A percentile compares a stretch with the other conserved stretches of the same genome.
phyloP scores from a whole-genome alignment of 1,139 yeast species.

The Hansenula anomala region DNA sequence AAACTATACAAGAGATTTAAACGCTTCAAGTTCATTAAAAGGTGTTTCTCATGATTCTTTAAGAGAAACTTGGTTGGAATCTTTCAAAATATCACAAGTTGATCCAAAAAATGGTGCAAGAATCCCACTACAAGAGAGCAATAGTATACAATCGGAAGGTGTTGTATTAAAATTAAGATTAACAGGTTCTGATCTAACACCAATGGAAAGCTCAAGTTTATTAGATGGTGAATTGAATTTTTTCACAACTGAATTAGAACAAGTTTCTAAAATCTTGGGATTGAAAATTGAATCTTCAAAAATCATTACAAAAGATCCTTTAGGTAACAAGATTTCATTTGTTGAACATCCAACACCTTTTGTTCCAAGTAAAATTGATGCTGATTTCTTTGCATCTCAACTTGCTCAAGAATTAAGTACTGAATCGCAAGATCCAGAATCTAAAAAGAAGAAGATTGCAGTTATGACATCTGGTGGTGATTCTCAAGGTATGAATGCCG shows the following conservation, averaged over 20 bases:
- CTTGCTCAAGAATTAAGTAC: slow-evolving; percentile 4
- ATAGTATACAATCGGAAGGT: slow-evolving; percentile 40
- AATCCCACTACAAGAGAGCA: slow-evolving; percentile 55
- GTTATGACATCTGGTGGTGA: slow-evolving; percentile 90
- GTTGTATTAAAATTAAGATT: slow-evolving; percentile 62
- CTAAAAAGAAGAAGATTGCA: slow-evolving; percentile 52
- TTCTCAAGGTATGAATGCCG: slow-evolving; percentile 85
- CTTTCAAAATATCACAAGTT: slow-evolving; percentile 57
- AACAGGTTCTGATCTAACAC: slow-evolving; percentile 32
- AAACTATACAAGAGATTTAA: slow-evolving; percentile 46
- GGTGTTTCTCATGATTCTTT: slow-evolving; percentile 65
- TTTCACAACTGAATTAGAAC: slow-evolving; percentile 45
- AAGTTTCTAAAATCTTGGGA: slow-evolving; percentile 32
- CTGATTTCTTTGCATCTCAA: slow-evolving; percentile 25
- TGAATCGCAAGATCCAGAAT: slow-evolving; percentile 3
- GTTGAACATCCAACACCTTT: slow-evolving; percentile 30
- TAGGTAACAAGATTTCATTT: slow-evolving; percentile 49
- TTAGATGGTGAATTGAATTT: slow-evolving; percentile 39
- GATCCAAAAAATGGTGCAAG: slow-evolving; percentile 40
- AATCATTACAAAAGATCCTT: slow-evolving; percentile 44
- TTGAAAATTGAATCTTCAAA: slow-evolving; percentile 6
- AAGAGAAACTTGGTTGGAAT: slow-evolving; percentile 67
- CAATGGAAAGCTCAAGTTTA: slow-evolving; percentile 10
- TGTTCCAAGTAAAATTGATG: slow-evolving; percentile 26
- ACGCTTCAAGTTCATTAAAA: slow-evolving; percentile 30